phyloP scores from a whole-genome alignment of 2,329 filamentous ascomycete genomes.

The Macrophomina pseudophaseolina region DNA sequence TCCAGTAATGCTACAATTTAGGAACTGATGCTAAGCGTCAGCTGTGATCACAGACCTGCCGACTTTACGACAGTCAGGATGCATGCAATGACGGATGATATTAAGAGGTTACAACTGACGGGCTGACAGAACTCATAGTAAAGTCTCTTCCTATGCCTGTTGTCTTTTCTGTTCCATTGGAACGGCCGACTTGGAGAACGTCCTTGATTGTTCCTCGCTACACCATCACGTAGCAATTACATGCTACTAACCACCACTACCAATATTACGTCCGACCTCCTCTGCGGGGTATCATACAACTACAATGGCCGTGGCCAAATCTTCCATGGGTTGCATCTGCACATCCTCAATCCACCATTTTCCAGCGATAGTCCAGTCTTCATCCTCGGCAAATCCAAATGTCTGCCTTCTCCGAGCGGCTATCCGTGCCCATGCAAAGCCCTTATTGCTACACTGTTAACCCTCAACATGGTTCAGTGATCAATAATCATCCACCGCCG shows the following conservation, averaged over 20 bases:
- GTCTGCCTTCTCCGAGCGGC: not conserved
- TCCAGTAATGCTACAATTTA: no score
- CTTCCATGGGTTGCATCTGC: not conserved
- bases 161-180: no score
- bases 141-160: no score
- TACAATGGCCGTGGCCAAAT: not conserved
- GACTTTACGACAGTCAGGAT: no score
- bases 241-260: not conserved
- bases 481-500: not conserved
- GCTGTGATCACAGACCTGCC: no score
- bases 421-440: not conserved
- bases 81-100: no score
- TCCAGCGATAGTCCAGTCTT: not conserved
- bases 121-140: no score
- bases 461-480: not conserved
- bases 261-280: constrained; percentile 3
- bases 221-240: no score
- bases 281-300: constrained; percentile 22
- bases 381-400: not conserved
- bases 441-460: not conserved
- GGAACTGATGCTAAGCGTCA: no score
- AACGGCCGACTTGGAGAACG: no score
- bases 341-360: not conserved
- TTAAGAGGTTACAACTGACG: no score
- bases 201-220: no score